Conservation (phyloP, 768 basidiomycete genomes). For the Suillus cothurnatus region DNA sequence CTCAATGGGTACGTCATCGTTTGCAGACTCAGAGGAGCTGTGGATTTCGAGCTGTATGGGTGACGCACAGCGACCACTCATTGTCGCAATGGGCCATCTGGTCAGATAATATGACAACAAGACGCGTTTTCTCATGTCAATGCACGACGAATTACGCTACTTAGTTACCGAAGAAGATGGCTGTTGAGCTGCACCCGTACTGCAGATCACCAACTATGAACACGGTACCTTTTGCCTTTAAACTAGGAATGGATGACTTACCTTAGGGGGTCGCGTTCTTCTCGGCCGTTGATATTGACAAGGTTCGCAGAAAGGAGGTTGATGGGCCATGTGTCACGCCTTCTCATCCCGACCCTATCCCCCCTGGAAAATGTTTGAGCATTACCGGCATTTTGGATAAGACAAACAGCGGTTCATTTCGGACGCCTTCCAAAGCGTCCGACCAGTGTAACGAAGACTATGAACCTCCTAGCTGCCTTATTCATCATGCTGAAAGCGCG, state of each 20-base stretch:
- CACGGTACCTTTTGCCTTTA: conserved; percentile 84
- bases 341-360: conserved; percentile 80
- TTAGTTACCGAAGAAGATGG: conserved; percentile 86
- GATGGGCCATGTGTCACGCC: conserved; percentile 96
- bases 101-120: conserved; percentile 78
- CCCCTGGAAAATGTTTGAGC: conserved; percentile 84
- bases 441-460: conserved; percentile 41
- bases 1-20: conserved; percentile 93
- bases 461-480: conserved; percentile 57
- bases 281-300: conserved; percentile 93
- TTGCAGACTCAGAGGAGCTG: conserved; percentile 94
- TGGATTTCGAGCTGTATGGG: conserved; percentile 99
- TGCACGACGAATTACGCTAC: conserved; percentile 96
- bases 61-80: conserved; percentile 92
- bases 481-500: conserved; percentile 62
- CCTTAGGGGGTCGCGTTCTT: conserved; percentile 97
- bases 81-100: conserved; percentile 93
- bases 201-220: conserved; percentile 98
- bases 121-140: conserved; percentile 93
- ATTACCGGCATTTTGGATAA: conserved; percentile 65
- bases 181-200: conserved; percentile 87
- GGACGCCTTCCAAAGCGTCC: conserved; percentile 27
- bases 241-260: conserved; percentile 93
- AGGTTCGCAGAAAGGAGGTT: conserved; percentile 91
- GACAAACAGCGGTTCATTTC: conserved; percentile 72